Base-by-base conservation (phyloP, 257 asterid species). In the Thymus quinquecostatus region DNA sequence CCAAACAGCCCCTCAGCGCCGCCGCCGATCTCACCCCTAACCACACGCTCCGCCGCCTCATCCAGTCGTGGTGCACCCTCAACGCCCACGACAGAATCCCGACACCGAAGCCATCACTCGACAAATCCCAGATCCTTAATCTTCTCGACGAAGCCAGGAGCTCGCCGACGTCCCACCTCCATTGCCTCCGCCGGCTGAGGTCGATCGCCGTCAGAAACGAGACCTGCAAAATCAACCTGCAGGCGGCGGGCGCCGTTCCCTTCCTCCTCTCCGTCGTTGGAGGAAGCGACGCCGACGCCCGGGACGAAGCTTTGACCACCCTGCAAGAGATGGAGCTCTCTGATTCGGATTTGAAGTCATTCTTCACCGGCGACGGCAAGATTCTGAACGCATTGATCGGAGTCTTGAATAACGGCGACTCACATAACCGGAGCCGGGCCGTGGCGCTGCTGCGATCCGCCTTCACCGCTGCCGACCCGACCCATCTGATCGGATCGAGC, bases 21-120 rank as follows among this genome's bases (percentile, higher is more conserved):
- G 67, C 38, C 72, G 72, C 34, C 73, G 76, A 69, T 14, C 74
- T 9, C 47, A 69, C 96, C 11, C 97, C 95, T 1, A 91, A 91
- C 77, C 92, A 87, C 75, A 91, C 82, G 0, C 91, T 91, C 27
- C 79, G 87, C 7, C 68, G 97, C 11, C 73, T 91, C 60, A 90
- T 92, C 64, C 97, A 92, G 59, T 66, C 89, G 0, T 88, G 97
- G 98, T 88, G 95, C 83, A 84, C 82, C 11, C 74, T 86, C 75
- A 85, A 92, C 67, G 69, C 95, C 4, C 68, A 74, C 38, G 89
- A 89, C 27, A 40, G 84, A 14, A 77, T 89, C 73, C 95, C 97
- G 13, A 88, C 97, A 0, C 96, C 97, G 1, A 90, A 82, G 38
- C 81, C 89, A 2, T 71, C 87, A 0, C 66, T 79, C 27, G 80